Percentiles rank a stretch among this genome's conserved stretches.
phyloP scores from a whole-genome alignment of 2,329 filamentous ascomycete species.

The Furcasterigmium sp. region DNA sequence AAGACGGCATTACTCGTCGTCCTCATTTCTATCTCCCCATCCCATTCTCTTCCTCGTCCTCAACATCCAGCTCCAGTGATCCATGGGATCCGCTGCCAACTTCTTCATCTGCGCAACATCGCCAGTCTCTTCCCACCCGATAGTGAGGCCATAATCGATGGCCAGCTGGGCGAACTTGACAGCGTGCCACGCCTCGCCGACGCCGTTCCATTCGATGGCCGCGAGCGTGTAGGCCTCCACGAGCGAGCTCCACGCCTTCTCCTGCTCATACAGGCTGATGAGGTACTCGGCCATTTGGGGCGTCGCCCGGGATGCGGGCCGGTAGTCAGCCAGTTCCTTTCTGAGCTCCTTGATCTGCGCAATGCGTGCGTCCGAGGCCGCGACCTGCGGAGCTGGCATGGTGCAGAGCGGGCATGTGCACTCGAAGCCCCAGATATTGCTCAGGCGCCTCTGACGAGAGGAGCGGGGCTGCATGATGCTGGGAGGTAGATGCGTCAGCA shows the following conservation, averaged over 20 bases:
- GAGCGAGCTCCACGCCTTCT: conserved; percentile 26
- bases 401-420: conserved; percentile 34
- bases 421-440: conserved; percentile 30
- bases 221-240: conserved; percentile 30
- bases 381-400: conserved; percentile 16
- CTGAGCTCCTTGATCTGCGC: conserved; percentile 24
- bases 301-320: conserved; percentile 19
- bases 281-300: conserved; percentile 32
- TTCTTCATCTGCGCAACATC: conserved; percentile 28
- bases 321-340: conserved; percentile 24
- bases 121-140: conserved; percentile 12
- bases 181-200: conserved; percentile 31
- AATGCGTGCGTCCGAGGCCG: conserved; percentile 31
- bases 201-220: conserved; percentile 31
- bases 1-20: too few species aligned
- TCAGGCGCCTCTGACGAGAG: conserved; percentile 22
- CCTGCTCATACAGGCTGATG: conserved; percentile 32
- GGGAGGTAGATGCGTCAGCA: neutral
- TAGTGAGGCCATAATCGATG: conserved; percentile 25
- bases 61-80: conserved; percentile 34
- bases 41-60: conserved; percentile 24
- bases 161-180: conserved; percentile 30
- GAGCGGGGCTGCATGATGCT: conserved; percentile 24
- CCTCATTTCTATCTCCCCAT: conserved; percentile 14
- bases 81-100: conserved; percentile 27